These are phyloP conservation scores for Solanum ossicruentum DNA, from an alignment of 257 asterid species.

Conservation along the genomic window DNA sequence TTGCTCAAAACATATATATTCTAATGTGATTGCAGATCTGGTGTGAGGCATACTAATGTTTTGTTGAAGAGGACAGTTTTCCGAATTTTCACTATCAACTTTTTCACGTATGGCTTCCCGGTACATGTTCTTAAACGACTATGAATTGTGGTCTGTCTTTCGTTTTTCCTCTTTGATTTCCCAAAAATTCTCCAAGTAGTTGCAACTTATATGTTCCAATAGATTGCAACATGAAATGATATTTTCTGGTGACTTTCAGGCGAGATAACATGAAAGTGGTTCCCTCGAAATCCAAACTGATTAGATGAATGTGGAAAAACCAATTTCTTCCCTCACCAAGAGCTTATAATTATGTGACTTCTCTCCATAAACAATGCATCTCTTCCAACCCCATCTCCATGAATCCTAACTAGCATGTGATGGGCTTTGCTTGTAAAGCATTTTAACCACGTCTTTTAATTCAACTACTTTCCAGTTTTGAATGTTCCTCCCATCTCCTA, in stretches of 20 bases:
- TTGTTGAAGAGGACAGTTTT: constrained; percentile 76
- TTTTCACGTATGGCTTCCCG: constrained; percentile 99
- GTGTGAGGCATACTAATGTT: constrained; percentile 90
- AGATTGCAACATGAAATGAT: neutral
- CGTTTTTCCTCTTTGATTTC: neutral
- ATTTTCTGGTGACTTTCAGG: neutral
- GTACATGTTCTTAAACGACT: constrained; percentile 32
- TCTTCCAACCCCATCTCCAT: neutral
- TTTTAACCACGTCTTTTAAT: neutral
- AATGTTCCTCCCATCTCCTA: neutral
- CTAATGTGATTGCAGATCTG: constrained; percentile 48
- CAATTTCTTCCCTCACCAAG: neutral
- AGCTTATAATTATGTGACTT: neutral
- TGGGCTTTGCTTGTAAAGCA: neutral
- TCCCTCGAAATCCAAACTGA: neutral
- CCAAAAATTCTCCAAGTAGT: neutral
- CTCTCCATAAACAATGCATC: neutral
- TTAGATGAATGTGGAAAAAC: neutral
- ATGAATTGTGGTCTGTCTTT: neutral
- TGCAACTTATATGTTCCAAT: neutral
- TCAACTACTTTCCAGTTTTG: neutral
- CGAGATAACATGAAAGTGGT: neutral
- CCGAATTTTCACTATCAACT: constrained; percentile 85
- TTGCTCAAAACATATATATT: neutral
- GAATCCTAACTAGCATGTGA: neutral